Evolutionary conservation across 75 land plant genomes (phyloP).

Genomic region (Cupressus sempervirens): DNA sequence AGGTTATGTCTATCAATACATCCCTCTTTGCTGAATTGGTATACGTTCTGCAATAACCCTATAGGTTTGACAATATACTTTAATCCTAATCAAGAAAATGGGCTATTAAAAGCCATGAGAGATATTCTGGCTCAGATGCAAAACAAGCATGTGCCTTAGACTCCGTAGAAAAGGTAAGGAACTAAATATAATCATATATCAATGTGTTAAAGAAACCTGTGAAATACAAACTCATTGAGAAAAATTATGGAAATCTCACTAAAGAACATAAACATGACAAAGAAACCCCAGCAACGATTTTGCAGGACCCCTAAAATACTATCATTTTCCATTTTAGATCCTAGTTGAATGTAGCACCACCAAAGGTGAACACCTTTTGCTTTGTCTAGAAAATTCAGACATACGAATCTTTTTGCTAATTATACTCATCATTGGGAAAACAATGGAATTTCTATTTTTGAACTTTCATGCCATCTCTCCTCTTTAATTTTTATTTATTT

Average conservation of each 20-base stretch:
- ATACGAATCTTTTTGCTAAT: too few species aligned
- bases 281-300: not conserved
- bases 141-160: not conserved
- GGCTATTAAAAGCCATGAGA: not conserved
- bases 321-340: too few species aligned
- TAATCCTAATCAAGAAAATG: not conserved
- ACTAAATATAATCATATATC: not conserved
- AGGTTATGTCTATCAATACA: not conserved
- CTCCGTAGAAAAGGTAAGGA: not conserved
- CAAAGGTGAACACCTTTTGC: too few species aligned
- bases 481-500: too few species aligned
- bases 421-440: too few species aligned
- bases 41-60: not conserved
- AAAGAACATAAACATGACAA: too few species aligned
- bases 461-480: too few species aligned
- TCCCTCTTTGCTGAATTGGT: not conserved
- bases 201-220: not conserved
- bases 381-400: too few species aligned
- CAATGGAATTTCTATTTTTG: too few species aligned
- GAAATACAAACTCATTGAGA: not conserved
- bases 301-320: not conserved
- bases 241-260: too few species aligned
- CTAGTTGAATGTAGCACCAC: too few species aligned
- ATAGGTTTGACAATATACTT: not conserved
- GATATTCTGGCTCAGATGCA: not conserved